Evolutionary conservation across 164 flowering plant genomes (phyloP).

Genomic region (Liriodendron chinense): DNA sequence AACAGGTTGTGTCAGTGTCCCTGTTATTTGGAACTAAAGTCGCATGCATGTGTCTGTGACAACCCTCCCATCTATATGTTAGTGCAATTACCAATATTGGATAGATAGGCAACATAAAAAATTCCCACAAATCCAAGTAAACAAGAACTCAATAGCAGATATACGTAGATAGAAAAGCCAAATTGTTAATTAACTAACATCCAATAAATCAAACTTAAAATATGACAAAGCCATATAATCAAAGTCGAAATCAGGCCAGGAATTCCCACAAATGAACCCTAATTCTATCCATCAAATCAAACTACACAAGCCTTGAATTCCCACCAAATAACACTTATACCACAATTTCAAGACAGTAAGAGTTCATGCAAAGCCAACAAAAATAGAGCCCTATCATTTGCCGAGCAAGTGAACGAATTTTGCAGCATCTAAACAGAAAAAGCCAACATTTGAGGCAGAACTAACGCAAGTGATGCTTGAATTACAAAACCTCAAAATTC

Average conservation of each 20-base stretch:
- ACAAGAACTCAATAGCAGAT: neutral
- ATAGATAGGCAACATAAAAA: no score
- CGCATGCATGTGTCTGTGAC: no score
- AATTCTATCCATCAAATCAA: neutral
- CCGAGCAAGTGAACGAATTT: neutral
- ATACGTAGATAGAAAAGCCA: neutral
- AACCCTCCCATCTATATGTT: no score
- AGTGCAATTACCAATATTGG: no score
- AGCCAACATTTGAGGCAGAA: neutral
- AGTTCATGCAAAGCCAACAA: no score
- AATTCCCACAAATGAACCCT: neutral
- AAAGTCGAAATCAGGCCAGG: no score
- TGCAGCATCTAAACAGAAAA: neutral
- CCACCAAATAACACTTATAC: no score
- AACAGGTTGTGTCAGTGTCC: no score
- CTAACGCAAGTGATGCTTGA: neutral
- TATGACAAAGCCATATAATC: neutral
- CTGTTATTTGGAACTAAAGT: no score
- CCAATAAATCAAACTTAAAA: neutral
- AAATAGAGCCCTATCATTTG: no score
- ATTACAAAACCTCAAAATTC: no score
- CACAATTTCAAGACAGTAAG: no score
- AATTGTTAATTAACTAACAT: neutral
- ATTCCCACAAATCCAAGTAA: neutral
- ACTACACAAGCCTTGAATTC: neutral